Percentiles rank a stretch among this genome's conserved stretches.
phyloP scores from a whole-genome alignment of 345 rosid species.

The Sonneratia alba region DNA sequence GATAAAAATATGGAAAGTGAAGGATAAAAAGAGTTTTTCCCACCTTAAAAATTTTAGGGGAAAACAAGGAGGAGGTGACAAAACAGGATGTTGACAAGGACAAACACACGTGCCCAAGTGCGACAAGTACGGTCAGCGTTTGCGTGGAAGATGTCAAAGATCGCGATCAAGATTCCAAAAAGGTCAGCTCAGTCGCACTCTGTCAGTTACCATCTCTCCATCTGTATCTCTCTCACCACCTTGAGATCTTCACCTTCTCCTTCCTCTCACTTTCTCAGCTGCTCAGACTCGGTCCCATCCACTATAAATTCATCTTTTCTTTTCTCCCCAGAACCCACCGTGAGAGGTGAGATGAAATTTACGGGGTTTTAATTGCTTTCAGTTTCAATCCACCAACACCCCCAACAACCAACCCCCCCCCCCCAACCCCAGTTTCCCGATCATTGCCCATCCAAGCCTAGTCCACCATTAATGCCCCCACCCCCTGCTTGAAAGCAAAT shows the following conservation, averaged over 20 bases:
- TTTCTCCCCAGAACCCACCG: neutral
- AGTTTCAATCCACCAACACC: neutral
- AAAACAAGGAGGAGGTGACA: too few species aligned
- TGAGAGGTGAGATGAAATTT: neutral
- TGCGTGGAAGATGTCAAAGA: neutral
- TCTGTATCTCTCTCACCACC: neutral
- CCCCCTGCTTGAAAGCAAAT: too few species aligned
- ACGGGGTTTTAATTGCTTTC: neutral
- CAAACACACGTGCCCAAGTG: slow-evolving; percentile 13
- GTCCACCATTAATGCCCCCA: too few species aligned
- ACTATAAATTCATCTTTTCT: neutral
- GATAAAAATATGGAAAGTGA: too few species aligned
- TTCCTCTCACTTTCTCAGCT: slow-evolving; percentile 3
- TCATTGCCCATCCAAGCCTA: too few species aligned
- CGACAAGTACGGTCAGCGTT: slow-evolving; percentile 6
- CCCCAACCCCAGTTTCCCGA: neutral
- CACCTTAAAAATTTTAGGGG: too few species aligned
- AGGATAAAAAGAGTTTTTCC: too few species aligned
- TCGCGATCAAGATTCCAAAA: neutral
- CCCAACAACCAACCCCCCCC: too few species aligned
- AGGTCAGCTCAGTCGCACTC: slow-evolving; percentile 4
- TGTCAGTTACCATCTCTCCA: neutral
- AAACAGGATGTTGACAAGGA: neutral
- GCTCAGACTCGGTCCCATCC: neutral
- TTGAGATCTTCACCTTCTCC: slow-evolving; percentile 10